Evolutionary conservation across 805 yeast genomes (phyloP), one percentile per base, ranked within the genome.

Genomic region (Ogataea nakhonphanomensis): DNA sequence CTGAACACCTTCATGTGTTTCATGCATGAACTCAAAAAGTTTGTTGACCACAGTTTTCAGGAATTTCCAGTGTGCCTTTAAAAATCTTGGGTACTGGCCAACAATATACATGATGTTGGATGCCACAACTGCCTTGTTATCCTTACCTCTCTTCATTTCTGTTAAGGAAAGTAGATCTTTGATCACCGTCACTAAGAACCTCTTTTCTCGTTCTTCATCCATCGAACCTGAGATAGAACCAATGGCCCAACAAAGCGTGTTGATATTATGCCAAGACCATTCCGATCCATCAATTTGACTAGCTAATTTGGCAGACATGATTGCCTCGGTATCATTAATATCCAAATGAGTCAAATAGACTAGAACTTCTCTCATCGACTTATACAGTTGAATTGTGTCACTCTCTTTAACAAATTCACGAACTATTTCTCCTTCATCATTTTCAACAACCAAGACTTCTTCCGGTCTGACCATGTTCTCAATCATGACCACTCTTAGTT

Each of bases 61-160:
- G 56, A 93, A 93, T 63, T 86, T 89, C 99, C 99, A 93, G 62
- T 93, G 99, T 7, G 98, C 98, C 56, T 90, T 90, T 60, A 93
- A 73, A 59, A 93, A 93, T 61, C 99, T 74, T 39, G 99, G 99
- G 61, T 93, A 93, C 68, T 93, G 99, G 34, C 99, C 99, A 46
- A 93, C 99, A 66, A 93, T 93, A 69, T 93, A 93, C 99, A 93
- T 93, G 59, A 93, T 93, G 62, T 93, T 91, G n/a, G 98, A 93
- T 8, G 99, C 99, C 42, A 93, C 98, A 41, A 93, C 97, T 1
- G 99, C 99, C 65, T 93, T 93, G 67, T 93, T 93, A 65, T 89
- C 97, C 62, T 93, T 93, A 49, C 99, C 99, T 49, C 95, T 79
- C 67, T 90, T 93, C 84, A 85, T 84, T 59, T 91, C 98, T 4